phyloP scores from a whole-genome alignment of 306 rosid genomes.

The Pterocarpus santalinus region DNA sequence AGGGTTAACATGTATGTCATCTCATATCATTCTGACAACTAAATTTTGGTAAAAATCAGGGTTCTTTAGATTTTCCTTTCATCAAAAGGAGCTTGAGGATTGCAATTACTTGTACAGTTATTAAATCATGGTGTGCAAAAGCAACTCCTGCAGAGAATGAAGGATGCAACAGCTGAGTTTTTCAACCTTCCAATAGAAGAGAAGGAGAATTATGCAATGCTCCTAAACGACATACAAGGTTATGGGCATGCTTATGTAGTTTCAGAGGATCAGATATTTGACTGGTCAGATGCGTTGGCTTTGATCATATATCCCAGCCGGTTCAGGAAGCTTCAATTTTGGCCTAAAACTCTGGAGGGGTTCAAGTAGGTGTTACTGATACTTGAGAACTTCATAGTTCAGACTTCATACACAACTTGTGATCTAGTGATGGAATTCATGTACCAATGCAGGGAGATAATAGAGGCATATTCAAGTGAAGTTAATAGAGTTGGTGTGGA shows the following conservation, averaged over 20 bases:
- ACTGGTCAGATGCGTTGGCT: conserved; percentile 49
- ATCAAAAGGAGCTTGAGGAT: neutral
- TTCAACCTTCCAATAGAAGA: conserved; percentile 61
- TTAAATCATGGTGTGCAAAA: conserved; percentile 55
- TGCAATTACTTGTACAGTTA: conserved; percentile 40
- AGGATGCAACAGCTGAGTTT: conserved; percentile 47
- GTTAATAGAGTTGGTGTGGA: conserved; percentile 47
- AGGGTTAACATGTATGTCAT: no score
- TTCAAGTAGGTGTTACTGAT: conserved; percentile 40
- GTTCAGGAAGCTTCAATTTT: conserved; percentile 40
- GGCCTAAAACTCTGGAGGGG: conserved; percentile 53
- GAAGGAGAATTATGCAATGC: conserved; percentile 51
- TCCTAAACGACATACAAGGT: conserved; percentile 44
- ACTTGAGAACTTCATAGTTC: neutral
- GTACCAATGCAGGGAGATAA: conserved; percentile 44
- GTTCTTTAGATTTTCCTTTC: no score
- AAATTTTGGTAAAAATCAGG: no score
- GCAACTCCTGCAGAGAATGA: conserved; percentile 47
- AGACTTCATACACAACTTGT: neutral
- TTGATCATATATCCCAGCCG: conserved; percentile 37
- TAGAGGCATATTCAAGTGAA: conserved; percentile 54
- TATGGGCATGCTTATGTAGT: conserved; percentile 52
- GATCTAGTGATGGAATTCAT: neutral
- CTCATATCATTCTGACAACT: no score
- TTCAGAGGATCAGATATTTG: conserved; percentile 56